These are phyloP conservation scores for Mrakia frigida DNA, from an alignment of 768 basidiomycete species.

Conservation along the genomic window DNA sequence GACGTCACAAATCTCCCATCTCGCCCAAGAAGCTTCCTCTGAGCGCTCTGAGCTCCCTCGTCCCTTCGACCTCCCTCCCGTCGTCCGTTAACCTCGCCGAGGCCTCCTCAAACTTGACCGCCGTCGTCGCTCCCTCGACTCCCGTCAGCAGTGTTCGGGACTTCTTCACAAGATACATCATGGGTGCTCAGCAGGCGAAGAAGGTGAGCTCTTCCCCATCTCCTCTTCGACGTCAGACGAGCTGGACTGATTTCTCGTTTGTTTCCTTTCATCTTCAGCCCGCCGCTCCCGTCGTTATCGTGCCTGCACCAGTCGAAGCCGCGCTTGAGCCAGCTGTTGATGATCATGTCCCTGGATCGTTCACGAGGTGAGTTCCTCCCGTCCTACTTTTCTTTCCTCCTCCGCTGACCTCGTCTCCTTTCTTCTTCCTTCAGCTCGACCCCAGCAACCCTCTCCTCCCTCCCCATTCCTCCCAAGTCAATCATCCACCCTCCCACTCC, in stretches of 20 bases:
- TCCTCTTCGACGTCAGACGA: background rate
- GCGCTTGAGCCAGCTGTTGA: background rate
- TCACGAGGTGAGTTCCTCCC: background rate
- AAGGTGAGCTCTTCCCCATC: background rate
- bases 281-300: background rate
- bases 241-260: background rate
- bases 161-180: background rate
- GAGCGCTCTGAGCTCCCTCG: background rate
- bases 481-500: background rate
- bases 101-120: background rate
- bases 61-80: background rate
- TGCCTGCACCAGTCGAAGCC: background rate
- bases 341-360: background rate
- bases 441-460: background rate
- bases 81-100: background rate
- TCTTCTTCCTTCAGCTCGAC: too few relatives aligned
- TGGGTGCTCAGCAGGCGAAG: background rate
- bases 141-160: background rate
- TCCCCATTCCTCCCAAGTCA: background rate
- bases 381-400: background rate
- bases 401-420: background rate
- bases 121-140: background rate
- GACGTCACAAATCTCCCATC: background rate
- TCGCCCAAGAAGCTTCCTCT: background rate
- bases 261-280: background rate